Base-by-base conservation (phyloP, 208 protist genomes). In the Crithidia sp. region DNA sequence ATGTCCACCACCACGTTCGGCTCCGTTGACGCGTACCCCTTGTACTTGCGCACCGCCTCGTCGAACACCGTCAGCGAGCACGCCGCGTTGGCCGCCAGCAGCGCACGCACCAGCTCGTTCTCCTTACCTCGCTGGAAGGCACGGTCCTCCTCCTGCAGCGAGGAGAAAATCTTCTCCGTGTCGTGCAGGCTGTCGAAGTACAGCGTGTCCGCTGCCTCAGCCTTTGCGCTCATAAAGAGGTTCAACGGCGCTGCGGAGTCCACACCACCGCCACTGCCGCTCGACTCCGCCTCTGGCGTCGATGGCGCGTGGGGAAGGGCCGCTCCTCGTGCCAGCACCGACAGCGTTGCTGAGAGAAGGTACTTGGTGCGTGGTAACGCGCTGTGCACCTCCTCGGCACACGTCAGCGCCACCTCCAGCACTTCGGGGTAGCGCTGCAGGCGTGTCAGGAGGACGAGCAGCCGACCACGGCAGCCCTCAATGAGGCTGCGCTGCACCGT, bases 151-250 rank as follows among this genome's bases (percentile, higher is more conserved):
- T 87, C 83, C 75, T 95, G 90, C 40, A 90, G 73, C 19, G 45
- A 67, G 28, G 86, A 76, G 66, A 95, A 95, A 10, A 76, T 67
- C 74, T 90, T 93, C 44, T 79, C 77, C 47, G 81, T 79, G 55
- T 80, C 63, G 79, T 95, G 89, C 43, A 95, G 81, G 44, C 84
- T 67, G 56, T 95, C 88, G 69, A 95, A 95, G 78, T 87, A 91
- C 45, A 75, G 58, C 36, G 90, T 77, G 41, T 86, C 65, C 28
- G 57, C 72, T 7, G n/a, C 37, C 47, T 67, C 60, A 2, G 37
- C 53, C 16, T 10, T 37, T 3, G 62, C 62, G 14, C 62, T 67
- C 50, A 67, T 55, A 36, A 55, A 67, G 7, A 19, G 16, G 52
- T 16, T 7, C 19, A 58, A 28, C 57, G 28, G 7, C 14, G 28